Evolutionary conservation across 768 basidiomycete species (phyloP).

Genomic region (Calocera cornea): DNA sequence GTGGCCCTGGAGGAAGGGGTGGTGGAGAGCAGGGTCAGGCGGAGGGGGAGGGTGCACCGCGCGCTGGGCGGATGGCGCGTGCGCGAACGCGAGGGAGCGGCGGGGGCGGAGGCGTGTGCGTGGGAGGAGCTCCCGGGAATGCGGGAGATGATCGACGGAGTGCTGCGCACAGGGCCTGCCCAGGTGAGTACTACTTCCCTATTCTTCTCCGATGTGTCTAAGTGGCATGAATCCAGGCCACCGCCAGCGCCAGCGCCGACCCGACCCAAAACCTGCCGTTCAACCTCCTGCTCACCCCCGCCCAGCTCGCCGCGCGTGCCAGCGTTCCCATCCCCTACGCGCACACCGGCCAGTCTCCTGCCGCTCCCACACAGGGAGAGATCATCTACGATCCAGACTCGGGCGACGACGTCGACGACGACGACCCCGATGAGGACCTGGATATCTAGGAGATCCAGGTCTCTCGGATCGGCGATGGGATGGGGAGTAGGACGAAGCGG

Average conservation of each 20-base stretch:
- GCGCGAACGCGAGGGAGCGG: conserved; percentile 15
- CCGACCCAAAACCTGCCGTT: conserved; percentile 65
- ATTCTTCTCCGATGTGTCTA: conserved; percentile 15
- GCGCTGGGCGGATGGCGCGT: conserved; percentile 39
- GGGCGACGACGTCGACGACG: conserved; percentile 88
- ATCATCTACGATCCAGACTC: conserved; percentile 89
- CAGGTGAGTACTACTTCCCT: background rate
- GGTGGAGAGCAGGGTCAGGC: conserved; percentile 32
- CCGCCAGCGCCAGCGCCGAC: conserved; percentile 30
- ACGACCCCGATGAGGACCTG: conserved; percentile 90
- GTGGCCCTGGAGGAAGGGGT: conserved; percentile 31
- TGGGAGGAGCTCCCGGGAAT: conserved; percentile 13
- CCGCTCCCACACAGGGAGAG: conserved; percentile 14
- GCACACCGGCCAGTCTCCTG: conserved; percentile 54
- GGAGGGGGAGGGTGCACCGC: conserved; percentile 44
- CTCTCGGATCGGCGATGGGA: too few relatives aligned
- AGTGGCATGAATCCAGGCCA: conserved; percentile 38
- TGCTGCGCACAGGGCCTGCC: conserved; percentile 14
- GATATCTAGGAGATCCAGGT: too few relatives aligned
- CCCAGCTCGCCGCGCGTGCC: conserved; percentile 66
- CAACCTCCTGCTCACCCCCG: conserved; percentile 70
- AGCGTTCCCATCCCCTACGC: conserved; percentile 82
- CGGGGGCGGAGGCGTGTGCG: conserved; percentile 6
- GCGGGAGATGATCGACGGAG: conserved; percentile 29
- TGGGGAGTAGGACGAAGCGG: too few relatives aligned